These are phyloP conservation scores for Gigaspora rosea DNA, from an alignment of 192 early-diverging fungal species.

Conservation along the genomic window DNA sequence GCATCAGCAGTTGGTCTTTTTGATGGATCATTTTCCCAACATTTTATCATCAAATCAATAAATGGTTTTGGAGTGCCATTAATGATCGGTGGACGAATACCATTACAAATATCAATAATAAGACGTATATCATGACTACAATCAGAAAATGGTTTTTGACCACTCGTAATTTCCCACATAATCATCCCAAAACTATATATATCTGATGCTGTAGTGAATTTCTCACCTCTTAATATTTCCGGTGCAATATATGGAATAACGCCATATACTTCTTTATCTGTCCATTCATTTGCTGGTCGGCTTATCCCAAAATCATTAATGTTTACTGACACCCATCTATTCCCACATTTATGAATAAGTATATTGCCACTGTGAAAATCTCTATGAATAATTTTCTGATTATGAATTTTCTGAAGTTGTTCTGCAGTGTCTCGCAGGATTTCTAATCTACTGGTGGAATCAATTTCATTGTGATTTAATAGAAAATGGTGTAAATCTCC, in stretches of 20 bases:
- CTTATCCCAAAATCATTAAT: background rate
- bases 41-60: background rate
- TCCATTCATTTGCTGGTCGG: background rate
- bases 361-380: conserved; percentile 19
- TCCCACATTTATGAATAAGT: background rate
- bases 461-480: no score
- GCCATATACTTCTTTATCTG: background rate
- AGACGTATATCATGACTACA: background rate
- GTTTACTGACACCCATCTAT: background rate
- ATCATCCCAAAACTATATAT: background rate
- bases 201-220: background rate
- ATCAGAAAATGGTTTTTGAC: background rate
- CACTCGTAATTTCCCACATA: background rate
- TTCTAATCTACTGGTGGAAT: no score
- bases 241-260: background rate
- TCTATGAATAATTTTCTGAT: background rate
- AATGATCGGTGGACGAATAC: background rate
- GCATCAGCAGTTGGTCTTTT: background rate
- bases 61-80: background rate
- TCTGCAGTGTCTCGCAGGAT: no score
- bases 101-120: background rate
- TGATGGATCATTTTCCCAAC: background rate
- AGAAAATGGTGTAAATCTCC: no score
- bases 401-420: no score
- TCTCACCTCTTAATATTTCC: background rate